Evolutionary conservation across 441 rosid species (phyloP), one percentile per base, ranked within the genome.

Genomic region (Euphorbia schlechtendalii): DNA sequence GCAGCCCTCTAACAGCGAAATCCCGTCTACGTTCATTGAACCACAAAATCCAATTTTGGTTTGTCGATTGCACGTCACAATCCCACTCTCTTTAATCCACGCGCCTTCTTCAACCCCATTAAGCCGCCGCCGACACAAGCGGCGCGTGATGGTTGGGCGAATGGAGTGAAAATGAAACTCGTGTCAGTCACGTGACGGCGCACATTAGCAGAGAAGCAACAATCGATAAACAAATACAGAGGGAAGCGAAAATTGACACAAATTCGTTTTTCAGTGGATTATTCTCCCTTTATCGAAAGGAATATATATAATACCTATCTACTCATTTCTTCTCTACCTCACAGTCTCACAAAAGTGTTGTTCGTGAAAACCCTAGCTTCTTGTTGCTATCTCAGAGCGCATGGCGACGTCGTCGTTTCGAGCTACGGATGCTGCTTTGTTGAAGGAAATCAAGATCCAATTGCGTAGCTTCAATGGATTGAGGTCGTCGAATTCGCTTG

Each of bases 381-480:
- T 56, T 46, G 20, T 14, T 12, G 27, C n/a, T n/a, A n/a, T 36
- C n/a, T 61, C 11, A 15, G 43, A 41, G 74, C 64, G 34, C 38
- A 66, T 61, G 49, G 53, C 83, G 86, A 61, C 90, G 79, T 67
- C 96, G 74, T 58, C 91, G 71, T 58, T 89, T 69, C 77, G 84
- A 66, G 82, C 93, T 66, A 77, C 83, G 36, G 70, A 84, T 14
- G 43, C 84, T 41, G 78, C 75, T 18, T 63, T 72, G 18, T 56
- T 82, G 30, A 66, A 48, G 12, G 90, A 90, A 57, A 71, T 79
- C 53, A 86, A 73, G 69, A 72, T 80, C 52, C 77, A 73, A 70
- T 48, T 80, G 8, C 83, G 75, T 61, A 74, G 83, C 63, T 79
- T 84, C 53, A 78, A 72, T 48, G 89, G 90, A 12, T 74, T 86